Percentiles rank a stretch among this genome's conserved stretches.
These are phyloP conservation scores for Aspergillus proliferans DNA, from an alignment of 2,329 filamentous ascomycete genomes.

Conservation along the genomic window DNA sequence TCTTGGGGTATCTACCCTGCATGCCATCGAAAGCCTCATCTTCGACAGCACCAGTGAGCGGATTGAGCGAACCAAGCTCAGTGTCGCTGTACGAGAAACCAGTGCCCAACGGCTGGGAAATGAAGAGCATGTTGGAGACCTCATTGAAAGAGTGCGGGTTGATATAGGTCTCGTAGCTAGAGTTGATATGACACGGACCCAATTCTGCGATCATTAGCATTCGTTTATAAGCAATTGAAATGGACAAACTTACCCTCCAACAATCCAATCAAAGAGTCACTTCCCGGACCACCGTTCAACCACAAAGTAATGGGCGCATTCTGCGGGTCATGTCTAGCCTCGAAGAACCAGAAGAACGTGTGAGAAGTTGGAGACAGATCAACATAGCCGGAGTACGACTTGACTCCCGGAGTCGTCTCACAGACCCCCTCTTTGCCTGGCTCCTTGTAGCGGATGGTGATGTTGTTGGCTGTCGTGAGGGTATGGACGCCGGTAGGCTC, in stretches of 20 bases:
- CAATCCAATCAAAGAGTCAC: conserved; percentile 37
- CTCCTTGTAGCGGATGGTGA: conserved; percentile 55
- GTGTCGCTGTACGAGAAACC: conserved; percentile 39
- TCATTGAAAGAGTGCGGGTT: conserved; percentile 59
- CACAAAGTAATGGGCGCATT: conserved; percentile 38
- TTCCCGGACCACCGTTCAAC: conserved; percentile 40
- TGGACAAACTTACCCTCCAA: conserved; percentile 28
- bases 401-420: conserved; percentile 51
- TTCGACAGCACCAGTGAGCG: conserved; percentile 41
- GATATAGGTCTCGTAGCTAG: conserved; percentile 39
- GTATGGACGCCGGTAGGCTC: conserved; percentile 33
- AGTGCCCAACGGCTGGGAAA: conserved; percentile 56
- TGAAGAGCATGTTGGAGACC: conserved; percentile 55
- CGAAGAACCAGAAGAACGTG: conserved; percentile 53
- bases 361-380: conserved; percentile 48
- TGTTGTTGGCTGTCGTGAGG: conserved; percentile 36
- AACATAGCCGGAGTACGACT: conserved; percentile 52
- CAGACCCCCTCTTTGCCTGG: conserved; percentile 47
- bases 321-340: conserved; percentile 47
- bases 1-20: conserved; percentile 44
- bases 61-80: conserved; percentile 37
- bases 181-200: conserved; percentile 41
- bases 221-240: neutral
- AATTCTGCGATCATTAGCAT: conserved; percentile 22
- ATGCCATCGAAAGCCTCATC: conserved; percentile 38